Evolutionary conservation across 805 yeast genomes (phyloP), one percentile per base, ranked within the genome.

Genomic region (Yarrowia sp.): DNA sequence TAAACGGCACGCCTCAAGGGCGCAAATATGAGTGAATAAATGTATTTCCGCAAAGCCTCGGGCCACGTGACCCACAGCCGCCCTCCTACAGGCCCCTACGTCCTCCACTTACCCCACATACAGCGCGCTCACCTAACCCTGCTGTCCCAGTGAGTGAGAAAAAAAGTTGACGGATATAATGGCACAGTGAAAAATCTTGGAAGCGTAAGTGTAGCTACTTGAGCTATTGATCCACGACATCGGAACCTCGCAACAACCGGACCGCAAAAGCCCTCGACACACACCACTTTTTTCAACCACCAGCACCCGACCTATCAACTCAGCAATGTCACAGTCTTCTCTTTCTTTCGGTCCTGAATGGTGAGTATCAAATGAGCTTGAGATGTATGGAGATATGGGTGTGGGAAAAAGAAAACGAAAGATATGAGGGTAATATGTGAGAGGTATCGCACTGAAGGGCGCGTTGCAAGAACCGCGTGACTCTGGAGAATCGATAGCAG

Each of bases 321-420:
- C 38, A 36, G 44, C 52, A 58, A 60, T 63, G 60, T 46, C 68
- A 43, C 65, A 68, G 68, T 66, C 69, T 34, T 68, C 64, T 40
- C 50, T 66, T 20, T 55, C 66, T 56, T 68, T 68, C 47, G 67
- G 66, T 66, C 66, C 64, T 24, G 69, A 67, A 56, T 68, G 67
- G 58, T 68, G 61, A 49, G 64, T 39, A 36, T 36, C 30, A 24
- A 24, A 24, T 24, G 30, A 24, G 30, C 30, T 24, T 24, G 30
- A 24, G 30, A 24, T 24, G 30, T 24, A 24, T 24, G 30, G 30
- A 24, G 30, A 24, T 24, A 24, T 24, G 30, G 30, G 30, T 24
- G 30, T 24, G 30, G 6, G 30, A 24, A 24, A 24, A 24, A 24
- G 7, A 5, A 5, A 7, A 24, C 30, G 30, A 2, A 4, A 24